Base-by-base conservation (phyloP, 2,329 filamentous ascomycete species). In the Botrytis hyacinthi region DNA sequence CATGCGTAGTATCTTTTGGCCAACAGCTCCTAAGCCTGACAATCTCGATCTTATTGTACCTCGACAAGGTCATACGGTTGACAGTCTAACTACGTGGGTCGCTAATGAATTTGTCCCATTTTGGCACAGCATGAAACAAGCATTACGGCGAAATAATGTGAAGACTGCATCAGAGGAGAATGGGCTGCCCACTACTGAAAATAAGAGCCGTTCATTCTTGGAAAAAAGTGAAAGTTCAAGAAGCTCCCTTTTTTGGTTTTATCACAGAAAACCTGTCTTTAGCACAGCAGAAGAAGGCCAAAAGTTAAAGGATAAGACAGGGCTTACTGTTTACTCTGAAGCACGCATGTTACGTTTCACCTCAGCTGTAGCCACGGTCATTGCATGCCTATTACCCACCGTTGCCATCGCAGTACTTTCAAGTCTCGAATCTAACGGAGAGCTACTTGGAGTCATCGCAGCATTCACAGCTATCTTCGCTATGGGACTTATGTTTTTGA, bases 371-470 rank as follows among this genome's bases (percentile, higher is more conserved):
- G 59, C 75, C 57, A 78, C 77, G 1, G 12, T 78, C 18, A 40
- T 77, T 26, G 77, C 77, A 3, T 77, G 77, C 46, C 70, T 77
- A 2, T 60, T 77, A 10, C 77, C 77, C 0, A 77, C 68, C 1
- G 70, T 73, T 12, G 77, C 77, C 1, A 78, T 78, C n/a, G 57
- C 72, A 6, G 74, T 75, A 7, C 75, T 78, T 29, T 74, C 75
- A 18, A 76, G 70, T 6, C 44, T 77, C 0, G 63, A 77, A 4
- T 59, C 59, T 10, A 71, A 57, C 4, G 20, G n/a, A 9, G 62
- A 72, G 12, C 9, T 77, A 16, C 61, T 78, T n/a, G 71, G 72
- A 8, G 59, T 70, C 37, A 76, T 78, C 10, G 76, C 74, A 8
- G 46, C 69, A 3, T 78, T 78, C n/a, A 75, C 74, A 32, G 60